Evolutionary conservation across 108 stramenopile genomes (phyloP), one percentile per base, ranked within the genome.

Genomic region (Pseudonitzschia multiseries): DNA sequence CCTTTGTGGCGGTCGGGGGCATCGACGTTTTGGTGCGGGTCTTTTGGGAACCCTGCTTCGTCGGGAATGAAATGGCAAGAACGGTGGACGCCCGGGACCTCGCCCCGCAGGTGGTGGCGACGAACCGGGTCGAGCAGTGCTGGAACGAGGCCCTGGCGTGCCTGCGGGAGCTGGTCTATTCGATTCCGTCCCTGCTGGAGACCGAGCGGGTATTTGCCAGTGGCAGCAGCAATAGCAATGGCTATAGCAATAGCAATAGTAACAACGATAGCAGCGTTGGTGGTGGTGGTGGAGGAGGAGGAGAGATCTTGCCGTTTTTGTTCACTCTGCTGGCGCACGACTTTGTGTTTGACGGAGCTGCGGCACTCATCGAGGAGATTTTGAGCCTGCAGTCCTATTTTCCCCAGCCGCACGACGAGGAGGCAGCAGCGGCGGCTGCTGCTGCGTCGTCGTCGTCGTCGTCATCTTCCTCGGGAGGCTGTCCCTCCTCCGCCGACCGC

Each of bases 281-380:
- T n/a, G n/a, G n/a, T n/a, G 36, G 6, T 6, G 36, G 36, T 6
- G 36, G 36, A 6, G 36, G 36, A 36, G 36, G 6, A 36, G 81
- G 85, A 3, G 65, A 68, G 20, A 86, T 88, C 26, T 21, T 86
- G 20, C 79, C 85, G 40, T 89, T 85, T 77, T 75, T 93, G 36
- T 89, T 93, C 64, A 87, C 86, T 0, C 73, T 90, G 31, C 65
- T 90, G 48, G 48, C 78, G 13, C 86, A 87, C 72, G 79, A 84
- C 68, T 77, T 74, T 21, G 76, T 83, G 28, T 93, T 93, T 77
- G 89, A 93, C 41, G 70, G 71, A 22, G 85, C 89, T 46, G 87
- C 84, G 20, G 69, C 84, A 5, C 53, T 89, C 44, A 85, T 93
- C 68, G 92, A 93, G 71, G 92, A 93, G 68, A 83, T 93, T 41